Percentiles rank a stretch among this genome's conserved stretches.
phyloP scores from a whole-genome alignment of 192 early-diverging fungal genomes.

The Nowakowskiella sp. region DNA sequence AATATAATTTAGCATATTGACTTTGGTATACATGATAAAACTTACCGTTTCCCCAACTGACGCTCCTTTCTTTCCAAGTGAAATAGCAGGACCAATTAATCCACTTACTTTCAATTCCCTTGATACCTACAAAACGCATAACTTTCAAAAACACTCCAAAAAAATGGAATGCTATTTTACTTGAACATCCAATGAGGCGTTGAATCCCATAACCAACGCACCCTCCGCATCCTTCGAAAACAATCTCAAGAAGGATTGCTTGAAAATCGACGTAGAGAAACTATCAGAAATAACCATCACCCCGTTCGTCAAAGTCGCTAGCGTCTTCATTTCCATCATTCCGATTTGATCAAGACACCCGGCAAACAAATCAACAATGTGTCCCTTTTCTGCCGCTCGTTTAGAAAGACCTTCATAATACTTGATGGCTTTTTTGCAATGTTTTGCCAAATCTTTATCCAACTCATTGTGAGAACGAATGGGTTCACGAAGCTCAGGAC shows the following conservation, averaged over 20 bases:
- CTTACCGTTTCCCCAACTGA: conserved; percentile 83
- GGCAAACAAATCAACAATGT: conserved; percentile 92
- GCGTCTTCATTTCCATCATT: conserved; percentile 89
- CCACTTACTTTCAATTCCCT: conserved; percentile 94
- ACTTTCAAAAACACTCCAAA: not conserved
- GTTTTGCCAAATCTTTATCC: conserved; percentile 86
- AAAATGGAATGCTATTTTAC: conserved; percentile 25
- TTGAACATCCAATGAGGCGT: conserved; percentile 93
- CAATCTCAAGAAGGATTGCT: conserved; percentile 91
- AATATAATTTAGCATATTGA: not conserved
- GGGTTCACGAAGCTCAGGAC: conserved; percentile 81
- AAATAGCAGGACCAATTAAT: conserved; percentile 91
- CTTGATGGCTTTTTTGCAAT: conserved; percentile 92
- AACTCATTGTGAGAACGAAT: conserved; percentile 98
- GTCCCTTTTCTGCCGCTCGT: conserved; percentile 78
- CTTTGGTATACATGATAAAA: not conserved
- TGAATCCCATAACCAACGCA: conserved; percentile 91
- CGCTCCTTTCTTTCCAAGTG: conserved; percentile 79
- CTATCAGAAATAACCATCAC: conserved; percentile 92
- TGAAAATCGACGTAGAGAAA: conserved; percentile 93
- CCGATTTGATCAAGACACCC: conserved; percentile 98
- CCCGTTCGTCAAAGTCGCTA: conserved; percentile 85
- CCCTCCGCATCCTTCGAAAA: conserved; percentile 88
- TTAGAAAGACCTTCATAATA: conserved; percentile 87
- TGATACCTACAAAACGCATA: conserved; percentile 58